phyloP scores from a whole-genome alignment of 1,139 yeast genomes.

The Yamadazyma spencermartinsiae region DNA sequence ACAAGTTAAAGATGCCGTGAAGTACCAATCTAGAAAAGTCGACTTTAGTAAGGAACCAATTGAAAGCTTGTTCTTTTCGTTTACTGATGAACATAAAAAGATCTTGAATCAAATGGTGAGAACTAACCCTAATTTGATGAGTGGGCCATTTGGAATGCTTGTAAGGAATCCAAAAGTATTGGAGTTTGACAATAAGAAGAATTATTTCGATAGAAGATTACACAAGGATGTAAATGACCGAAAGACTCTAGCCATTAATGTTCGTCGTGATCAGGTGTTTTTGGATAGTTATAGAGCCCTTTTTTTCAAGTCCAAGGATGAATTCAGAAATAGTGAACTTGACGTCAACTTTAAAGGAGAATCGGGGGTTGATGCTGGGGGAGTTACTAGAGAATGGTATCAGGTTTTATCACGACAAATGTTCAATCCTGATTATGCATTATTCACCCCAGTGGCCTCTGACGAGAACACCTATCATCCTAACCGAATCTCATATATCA shows the following conservation, averaged over 20 bases:
- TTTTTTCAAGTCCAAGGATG: conserved; percentile 77
- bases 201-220: conserved; percentile 75
- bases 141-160: conserved; percentile 92
- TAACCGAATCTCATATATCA: conserved; percentile 86
- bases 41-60: conserved; percentile 77
- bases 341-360: conserved; percentile 88
- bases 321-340: conserved; percentile 70
- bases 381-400: conserved; percentile 96
- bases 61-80: conserved; percentile 77
- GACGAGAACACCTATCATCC: conserved; percentile 97
- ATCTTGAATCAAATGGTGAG: conserved; percentile 91
- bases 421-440: conserved; percentile 95
- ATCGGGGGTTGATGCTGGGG: conserved; percentile 98
- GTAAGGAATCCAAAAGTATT: conserved; percentile 86
- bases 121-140: conserved; percentile 88
- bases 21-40: conserved; percentile 57
- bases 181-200: conserved; percentile 92
- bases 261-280: conserved; percentile 89
- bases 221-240: conserved; percentile 49
- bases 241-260: conserved; percentile 58
- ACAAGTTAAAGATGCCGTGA: conserved; percentile 58
- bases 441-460: conserved; percentile 88
- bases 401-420: conserved; percentile 92
- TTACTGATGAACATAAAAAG: conserved; percentile 89
- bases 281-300: conserved; percentile 85